Evolutionary conservation across 305 asterid species (phyloP), one percentile per base, ranked within the genome.

Genomic region (Striga hermonthica): DNA sequence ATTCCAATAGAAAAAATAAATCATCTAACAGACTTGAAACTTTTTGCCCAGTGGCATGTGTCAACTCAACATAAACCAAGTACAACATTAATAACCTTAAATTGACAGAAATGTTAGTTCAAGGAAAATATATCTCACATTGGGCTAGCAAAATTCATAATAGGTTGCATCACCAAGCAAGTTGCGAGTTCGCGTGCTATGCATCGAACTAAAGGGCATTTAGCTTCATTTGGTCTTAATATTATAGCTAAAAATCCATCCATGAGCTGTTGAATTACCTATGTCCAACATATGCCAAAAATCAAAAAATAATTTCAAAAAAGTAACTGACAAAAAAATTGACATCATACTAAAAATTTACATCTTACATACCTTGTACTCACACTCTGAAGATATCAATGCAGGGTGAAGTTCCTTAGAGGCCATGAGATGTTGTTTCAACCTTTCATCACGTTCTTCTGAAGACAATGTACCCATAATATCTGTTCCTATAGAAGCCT

Each of bases 331-430:
- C 65, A 28, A 35, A 7, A 67, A 71, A 53, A 55, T 73, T 59
- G 72, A 73, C 71, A 71, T 61, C 72, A 65, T 62, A 62, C 55
- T 75, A 80, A 83, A 22, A 22, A 22, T 22, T 22, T 22, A 76
- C 81, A 72, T 22, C 83, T 78, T 81, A 69, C 83, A 82, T 87
- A 90, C 97, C 97, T 91, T 91, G 91, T 91, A 88, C 95, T 91
- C 97, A 84, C 89, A 75, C 81, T 88, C 97, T 57, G 96, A 62
- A 73, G 96, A 86, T 80, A 86, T 76, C 86, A 91, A 76, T 74
- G 97, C 97, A 65, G 97, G 97, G 67, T 91, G 97, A 74, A 86
- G 96, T 81, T 88, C 93, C 82, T 88, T 83, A 67, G 95, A 79
- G 74, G 78, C 74, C 77, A 88, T 68, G 58, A 88, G 84, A 74